Evolutionary conservation across 352 stramenopile genomes (phyloP), one percentile per base, ranked within the genome.

Genomic region (Peronosclerospora sorghi): DNA sequence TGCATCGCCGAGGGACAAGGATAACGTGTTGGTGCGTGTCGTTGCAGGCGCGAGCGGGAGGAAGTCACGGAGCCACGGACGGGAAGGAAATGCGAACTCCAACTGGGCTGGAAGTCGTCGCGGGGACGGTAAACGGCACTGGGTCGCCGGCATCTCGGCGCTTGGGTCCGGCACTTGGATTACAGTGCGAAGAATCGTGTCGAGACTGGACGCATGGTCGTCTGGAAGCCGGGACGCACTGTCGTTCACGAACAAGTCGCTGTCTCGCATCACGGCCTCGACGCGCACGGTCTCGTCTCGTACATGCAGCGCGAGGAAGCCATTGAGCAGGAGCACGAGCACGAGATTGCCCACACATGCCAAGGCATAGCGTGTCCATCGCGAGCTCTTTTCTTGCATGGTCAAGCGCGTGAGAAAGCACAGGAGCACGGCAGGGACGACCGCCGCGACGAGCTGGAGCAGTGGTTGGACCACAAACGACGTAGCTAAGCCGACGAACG

Each of bases 321-420:
- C 60, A 43, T 81, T 87, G 26, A 62, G 61, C n/a, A 87, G 54
- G n/a, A 82, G 49, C 59, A 65, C 85, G 7, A 83, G 32, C 27
- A 78, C 39, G n/a, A 63, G 43, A 28, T 67, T 66, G 5, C 54
- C 56, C 15, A 75, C 19, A 10, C 64, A 32, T 3, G 61, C 56
- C 15, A 78, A 24, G 1, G 48, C 35, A 8, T 56, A 41, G 8
- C 62, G 56, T 9, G 53, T 56, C 19, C 43, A 48, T 30, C 39
- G 54, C 10, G 44, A 60, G 14, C 20, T 58, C n/a, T 50, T 58
- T 26, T 73, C 62, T 28, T 59, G 49, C 75, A 87, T 82, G 12
- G 61, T 58, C 32, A 51, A 51, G 28, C 58, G 44, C 8, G 75
- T 85, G 20, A 64, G 45, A 37, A 85, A 81, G 42, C 65, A 75